phyloP scores from a whole-genome alignment of 2,329 filamentous ascomycete genomes.

The Colletotrichum camelliae region DNA sequence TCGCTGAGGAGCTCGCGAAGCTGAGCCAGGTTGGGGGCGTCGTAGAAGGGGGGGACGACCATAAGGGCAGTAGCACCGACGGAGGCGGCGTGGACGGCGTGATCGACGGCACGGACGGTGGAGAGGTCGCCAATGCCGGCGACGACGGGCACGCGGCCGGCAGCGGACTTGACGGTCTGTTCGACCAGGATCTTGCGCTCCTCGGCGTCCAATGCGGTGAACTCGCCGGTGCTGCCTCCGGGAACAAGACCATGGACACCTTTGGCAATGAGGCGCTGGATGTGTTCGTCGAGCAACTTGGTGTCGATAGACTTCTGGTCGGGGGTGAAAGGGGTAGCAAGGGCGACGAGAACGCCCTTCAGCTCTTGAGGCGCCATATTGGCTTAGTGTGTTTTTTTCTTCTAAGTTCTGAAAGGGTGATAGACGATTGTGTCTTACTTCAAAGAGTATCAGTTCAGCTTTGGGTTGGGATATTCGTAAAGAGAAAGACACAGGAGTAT shows the following conservation, averaged over 20 bases:
- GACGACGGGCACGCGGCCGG: constrained; percentile 45
- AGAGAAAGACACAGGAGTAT: accelerated
- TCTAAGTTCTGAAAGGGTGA: neutral
- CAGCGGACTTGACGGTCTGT: constrained; percentile 38
- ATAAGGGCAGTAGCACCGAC: constrained; percentile 48
- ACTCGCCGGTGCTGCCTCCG: constrained; percentile 56
- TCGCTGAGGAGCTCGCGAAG: constrained; percentile 45
- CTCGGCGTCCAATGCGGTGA: constrained; percentile 45
- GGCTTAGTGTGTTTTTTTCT: neutral
- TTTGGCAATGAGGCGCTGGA: constrained; percentile 47
- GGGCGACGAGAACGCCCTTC: constrained; percentile 51
- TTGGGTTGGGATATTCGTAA: neutral
- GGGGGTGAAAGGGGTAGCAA: constrained; percentile 52
- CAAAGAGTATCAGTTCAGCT: neutral
- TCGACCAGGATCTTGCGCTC: constrained; percentile 52
- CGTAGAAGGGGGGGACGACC: constrained; percentile 57
- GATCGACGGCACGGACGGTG: constrained; percentile 43
- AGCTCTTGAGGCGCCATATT: constrained; percentile 24
- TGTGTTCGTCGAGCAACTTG: constrained; percentile 42
- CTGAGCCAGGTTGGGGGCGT: constrained; percentile 44
- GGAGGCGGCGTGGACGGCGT: constrained; percentile 42
- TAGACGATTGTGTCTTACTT: too few relatives aligned
- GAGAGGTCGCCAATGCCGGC: constrained; percentile 50
- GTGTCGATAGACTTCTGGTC: constrained; percentile 46
- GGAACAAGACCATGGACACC: constrained; percentile 56